phyloP scores from a whole-genome alignment of 2,329 filamentous ascomycete species.

The Cercospora janseana region DNA sequence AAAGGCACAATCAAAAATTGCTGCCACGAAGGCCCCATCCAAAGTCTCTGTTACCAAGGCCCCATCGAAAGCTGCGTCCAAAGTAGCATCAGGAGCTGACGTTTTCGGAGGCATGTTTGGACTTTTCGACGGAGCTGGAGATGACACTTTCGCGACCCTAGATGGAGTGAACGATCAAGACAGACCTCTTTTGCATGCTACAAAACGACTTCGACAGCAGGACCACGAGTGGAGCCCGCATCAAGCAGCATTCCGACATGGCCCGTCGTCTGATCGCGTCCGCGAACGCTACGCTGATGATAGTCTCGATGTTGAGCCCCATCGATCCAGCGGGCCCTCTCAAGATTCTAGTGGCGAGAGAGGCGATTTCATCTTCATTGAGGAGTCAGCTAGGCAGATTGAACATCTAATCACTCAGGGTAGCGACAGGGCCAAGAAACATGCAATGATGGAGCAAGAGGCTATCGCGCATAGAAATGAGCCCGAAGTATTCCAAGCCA shows the following conservation, averaged over 20 bases:
- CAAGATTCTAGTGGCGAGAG: not conserved
- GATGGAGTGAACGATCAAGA: slow-evolving; percentile 15
- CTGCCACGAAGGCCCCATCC: slow-evolving; percentile 12
- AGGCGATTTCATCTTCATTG: slow-evolving; percentile 21
- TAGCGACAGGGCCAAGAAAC: slow-evolving; percentile 16
- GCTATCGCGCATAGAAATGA: slow-evolving; percentile 16
- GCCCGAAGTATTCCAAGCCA: slow-evolving; percentile 16
- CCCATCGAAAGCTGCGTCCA: slow-evolving; percentile 21
- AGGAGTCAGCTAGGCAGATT: slow-evolving; percentile 19
- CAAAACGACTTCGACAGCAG: slow-evolving; percentile 3
- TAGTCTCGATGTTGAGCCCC: slow-evolving; percentile 10
- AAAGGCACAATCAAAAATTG: slow-evolving; percentile 17
- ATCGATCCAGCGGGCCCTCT: not conserved
- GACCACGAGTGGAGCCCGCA: slow-evolving; percentile 11
- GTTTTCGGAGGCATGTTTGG: slow-evolving; percentile 32
- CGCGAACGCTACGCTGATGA: not conserved
- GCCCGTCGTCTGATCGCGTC: not conserved
- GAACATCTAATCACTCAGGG: slow-evolving; percentile 12
- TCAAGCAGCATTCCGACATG: slow-evolving; percentile 8
- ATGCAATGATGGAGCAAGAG: slow-evolving; percentile 19
- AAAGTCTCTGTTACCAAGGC: slow-evolving; percentile 13
- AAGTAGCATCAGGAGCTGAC: slow-evolving; percentile 14
- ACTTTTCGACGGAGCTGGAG: slow-evolving; percentile 38
- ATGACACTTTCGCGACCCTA: slow-evolving; percentile 17
- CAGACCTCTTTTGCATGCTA: not conserved